Conservation (phyloP, 1,284 basidiomycete species). For the Erythrobasidium hasegawianum region DNA sequence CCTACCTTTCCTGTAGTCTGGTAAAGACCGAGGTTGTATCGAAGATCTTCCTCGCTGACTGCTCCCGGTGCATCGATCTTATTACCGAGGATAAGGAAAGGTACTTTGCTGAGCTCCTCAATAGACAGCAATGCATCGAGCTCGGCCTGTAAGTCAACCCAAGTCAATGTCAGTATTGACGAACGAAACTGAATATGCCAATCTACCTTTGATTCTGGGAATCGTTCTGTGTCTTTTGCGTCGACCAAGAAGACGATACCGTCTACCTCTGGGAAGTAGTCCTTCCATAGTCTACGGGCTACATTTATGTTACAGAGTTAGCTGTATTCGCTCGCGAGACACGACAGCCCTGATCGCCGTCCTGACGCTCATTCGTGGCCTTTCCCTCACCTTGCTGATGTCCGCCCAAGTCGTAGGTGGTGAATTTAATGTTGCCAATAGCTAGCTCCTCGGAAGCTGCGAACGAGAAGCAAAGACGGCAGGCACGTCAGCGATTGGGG, state of each 20-base stretch:
- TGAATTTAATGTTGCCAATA: conserved; percentile 98
- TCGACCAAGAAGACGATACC: conserved; percentile 99
- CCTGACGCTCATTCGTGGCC: no score
- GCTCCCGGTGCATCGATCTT: conserved; percentile 99
- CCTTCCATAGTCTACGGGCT: conserved; percentile 98
- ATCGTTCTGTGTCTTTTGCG: conserved; percentile 92
- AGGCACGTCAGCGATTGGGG: not conserved
- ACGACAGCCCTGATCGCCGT: no score
- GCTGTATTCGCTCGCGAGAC: no score
- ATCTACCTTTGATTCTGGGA: conserved; percentile 79
- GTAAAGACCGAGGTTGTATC: conserved; percentile 91
- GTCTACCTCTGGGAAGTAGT: conserved; percentile 99
- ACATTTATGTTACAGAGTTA: conserved; percentile 1
- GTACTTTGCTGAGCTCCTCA: conserved; percentile 90
- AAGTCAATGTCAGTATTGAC: no score
- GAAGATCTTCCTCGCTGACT: conserved; percentile 94
- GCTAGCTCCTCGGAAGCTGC: conserved; percentile 97
- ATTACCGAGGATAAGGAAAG: conserved; percentile 98
- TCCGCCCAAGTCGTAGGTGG: conserved; percentile 96
- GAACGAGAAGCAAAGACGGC: not conserved
- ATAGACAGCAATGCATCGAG: conserved; percentile 91
- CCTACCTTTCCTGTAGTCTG: conserved; percentile 97
- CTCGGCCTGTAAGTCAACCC: conserved; percentile 58
- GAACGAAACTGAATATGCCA: no score
- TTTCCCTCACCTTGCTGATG: conserved; percentile 78